Conservation (phyloP, 345 rosid species). For the Eucalyptus coolabah region DNA sequence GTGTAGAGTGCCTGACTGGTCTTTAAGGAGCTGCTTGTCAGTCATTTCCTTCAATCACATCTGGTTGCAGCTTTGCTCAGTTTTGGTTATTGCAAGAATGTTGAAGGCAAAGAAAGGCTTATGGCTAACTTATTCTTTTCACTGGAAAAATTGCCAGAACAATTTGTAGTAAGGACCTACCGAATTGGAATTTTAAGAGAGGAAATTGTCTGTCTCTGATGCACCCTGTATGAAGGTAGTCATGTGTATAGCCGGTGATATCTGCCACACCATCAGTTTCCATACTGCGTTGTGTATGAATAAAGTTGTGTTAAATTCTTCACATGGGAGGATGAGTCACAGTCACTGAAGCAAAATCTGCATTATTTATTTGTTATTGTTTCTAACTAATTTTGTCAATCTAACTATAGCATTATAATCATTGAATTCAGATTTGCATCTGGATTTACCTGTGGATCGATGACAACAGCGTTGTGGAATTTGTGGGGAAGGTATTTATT, state of each 20-base stretch:
- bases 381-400: background rate
- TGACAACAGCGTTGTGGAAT: conserved; percentile 60
- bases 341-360: background rate
- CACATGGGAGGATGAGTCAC: background rate
- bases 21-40: background rate
- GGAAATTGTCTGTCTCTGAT: background rate
- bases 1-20: background rate
- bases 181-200: background rate
- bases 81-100: background rate
- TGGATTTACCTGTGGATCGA: conserved; percentile 83
- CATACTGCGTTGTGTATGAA: background rate
- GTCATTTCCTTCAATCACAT: background rate
- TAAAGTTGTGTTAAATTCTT: background rate
- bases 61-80: background rate
- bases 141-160: background rate
- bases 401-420: background rate
- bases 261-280: background rate
- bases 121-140: background rate
- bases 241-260: background rate
- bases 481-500: conserved; percentile 75
- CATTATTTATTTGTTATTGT: background rate
- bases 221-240: background rate
- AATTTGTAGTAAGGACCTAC: background rate
- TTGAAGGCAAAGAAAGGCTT: background rate
- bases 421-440: conserved; percentile 51